Evolutionary conservation across 768 basidiomycete species (phyloP), one percentile per base, ranked within the genome.

Genomic region (Pisolithus orientalis): DNA sequence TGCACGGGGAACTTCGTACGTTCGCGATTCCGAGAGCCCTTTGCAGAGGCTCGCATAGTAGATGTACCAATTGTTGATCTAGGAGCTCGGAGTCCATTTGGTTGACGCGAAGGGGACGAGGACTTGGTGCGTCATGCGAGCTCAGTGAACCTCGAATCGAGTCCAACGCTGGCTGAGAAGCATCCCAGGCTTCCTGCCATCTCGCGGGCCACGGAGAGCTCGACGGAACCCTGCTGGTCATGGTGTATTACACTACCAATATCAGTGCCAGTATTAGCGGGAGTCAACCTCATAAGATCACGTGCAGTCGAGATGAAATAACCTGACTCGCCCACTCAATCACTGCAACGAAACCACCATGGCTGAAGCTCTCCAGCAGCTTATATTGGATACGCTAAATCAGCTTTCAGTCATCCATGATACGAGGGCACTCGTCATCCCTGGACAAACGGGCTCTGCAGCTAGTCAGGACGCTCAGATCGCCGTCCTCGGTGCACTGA

Each of bases 21-120:
- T 80, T 80, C 47, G 90, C 71, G 13, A 83, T 70, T 25, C 78
- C 75, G 21, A 95, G 68, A 1, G 93, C 83, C 53, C 79, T 86
- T 56, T 75, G 73, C 45, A 97, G 67, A n/a, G 93, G 94, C 50
- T 89, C 89, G 61, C 82, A 83, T 31, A 98, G 76, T 54, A 96
- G 71, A 28, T 83, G 78, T 31, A 87, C 81, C 16, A 98, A 80
- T 56, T 96, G 93, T 58, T 85, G 81, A 71, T 98, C 95, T 45
- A 97, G 78, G 24, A 94, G 76, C 59, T 92, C 87, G 3, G 94
- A 83, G 66, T 98, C 95, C 49, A 97, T 81, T 67, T 95, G 90
- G 7, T 89, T 87, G 45, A 98, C 92, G 42, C 94, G 87, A 25
- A 82, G 73, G 29, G 85, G 70, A n/a, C 85, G 77, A 27, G 75